Conservation (phyloP, 345 rosid genomes). For the Sonneratia alba region DNA sequence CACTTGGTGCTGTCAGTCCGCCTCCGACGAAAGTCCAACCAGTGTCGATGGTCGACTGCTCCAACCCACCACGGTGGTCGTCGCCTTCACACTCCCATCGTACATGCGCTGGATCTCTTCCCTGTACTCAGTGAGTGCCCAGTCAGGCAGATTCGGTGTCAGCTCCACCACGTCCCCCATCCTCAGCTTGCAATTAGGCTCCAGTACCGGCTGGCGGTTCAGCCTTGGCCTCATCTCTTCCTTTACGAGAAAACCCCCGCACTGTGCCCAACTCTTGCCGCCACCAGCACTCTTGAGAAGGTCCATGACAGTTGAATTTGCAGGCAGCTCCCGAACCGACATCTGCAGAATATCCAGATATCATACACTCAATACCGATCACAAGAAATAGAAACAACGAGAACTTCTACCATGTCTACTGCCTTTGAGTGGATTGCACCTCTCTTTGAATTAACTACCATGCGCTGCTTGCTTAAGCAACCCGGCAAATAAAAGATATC, state of each 20-base stretch:
- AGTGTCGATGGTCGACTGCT: constrained; percentile 2
- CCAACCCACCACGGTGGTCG: constrained; percentile 7
- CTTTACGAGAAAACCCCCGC: constrained; percentile 63
- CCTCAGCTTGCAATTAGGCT: constrained; percentile 54
- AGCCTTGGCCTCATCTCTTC: constrained; percentile 81
- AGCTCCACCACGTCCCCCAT: constrained; percentile 98
- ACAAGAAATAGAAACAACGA: neutral
- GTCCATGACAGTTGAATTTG: constrained; percentile 59
- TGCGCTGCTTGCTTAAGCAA: too few relatives aligned
- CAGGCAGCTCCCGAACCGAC: constrained; percentile 86
- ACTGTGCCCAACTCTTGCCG: constrained; percentile 47
- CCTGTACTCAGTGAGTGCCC: constrained; percentile 76
- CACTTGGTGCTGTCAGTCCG: neutral
- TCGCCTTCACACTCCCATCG: constrained; percentile 33
- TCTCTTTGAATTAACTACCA: too few relatives aligned
- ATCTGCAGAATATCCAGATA: constrained; percentile 40
- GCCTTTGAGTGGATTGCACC: too few relatives aligned
- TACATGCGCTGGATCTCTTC: constrained; percentile 96
- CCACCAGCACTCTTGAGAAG: constrained; percentile 38
- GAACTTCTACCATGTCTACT: neutral
- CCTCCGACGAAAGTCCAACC: neutral
- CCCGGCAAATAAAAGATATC: too few relatives aligned
- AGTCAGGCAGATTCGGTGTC: constrained; percentile 67
- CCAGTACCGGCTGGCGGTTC: constrained; percentile 54
- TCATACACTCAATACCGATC: neutral